A percentile compares a stretch with the other conserved stretches of the same genome.
phyloP scores from a whole-genome alignment of 768 basidiomycete species.

The Kwoniella bestiolae region DNA sequence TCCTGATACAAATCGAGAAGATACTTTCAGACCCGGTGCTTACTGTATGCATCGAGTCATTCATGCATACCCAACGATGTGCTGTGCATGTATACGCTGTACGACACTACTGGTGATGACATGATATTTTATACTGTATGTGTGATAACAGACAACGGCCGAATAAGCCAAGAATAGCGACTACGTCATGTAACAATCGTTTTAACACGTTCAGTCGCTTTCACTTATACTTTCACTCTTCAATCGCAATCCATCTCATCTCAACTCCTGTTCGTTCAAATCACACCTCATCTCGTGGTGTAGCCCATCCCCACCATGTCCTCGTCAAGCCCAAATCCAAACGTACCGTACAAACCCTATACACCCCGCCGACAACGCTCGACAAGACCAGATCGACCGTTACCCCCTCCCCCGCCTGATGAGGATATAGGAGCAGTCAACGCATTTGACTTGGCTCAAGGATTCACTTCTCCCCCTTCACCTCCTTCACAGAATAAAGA shows the following conservation, averaged over 20 bases:
- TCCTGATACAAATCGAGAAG: no score
- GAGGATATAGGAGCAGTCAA: constrained; percentile 38
- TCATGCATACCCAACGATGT: no score
- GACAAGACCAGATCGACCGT: constrained; percentile 20
- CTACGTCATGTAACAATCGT: not conserved
- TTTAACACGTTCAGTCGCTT: not conserved
- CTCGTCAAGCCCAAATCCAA: constrained; percentile 19
- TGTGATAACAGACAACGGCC: no score
- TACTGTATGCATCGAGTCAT: no score
- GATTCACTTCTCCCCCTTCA: constrained; percentile 43
- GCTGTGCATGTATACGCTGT: no score
- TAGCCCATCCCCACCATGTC: constrained; percentile 12
- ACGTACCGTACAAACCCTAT: constrained; percentile 34
- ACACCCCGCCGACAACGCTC: constrained; percentile 29
- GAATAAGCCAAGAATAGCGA: not conserved
- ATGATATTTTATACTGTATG: no score
- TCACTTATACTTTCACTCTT: not conserved
- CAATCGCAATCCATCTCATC: no score
- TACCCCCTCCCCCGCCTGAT: constrained; percentile 28
- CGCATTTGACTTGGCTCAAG: constrained; percentile 34
- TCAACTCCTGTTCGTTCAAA: not conserved
- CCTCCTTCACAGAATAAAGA: constrained; percentile 23
- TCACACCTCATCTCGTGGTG: not conserved
- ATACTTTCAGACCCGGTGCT: no score
- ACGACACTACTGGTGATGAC: no score